Evolutionary conservation across 768 basidiomycete genomes (phyloP), one percentile per base, ranked within the genome.

Genomic region (Lentinula sp.): DNA sequence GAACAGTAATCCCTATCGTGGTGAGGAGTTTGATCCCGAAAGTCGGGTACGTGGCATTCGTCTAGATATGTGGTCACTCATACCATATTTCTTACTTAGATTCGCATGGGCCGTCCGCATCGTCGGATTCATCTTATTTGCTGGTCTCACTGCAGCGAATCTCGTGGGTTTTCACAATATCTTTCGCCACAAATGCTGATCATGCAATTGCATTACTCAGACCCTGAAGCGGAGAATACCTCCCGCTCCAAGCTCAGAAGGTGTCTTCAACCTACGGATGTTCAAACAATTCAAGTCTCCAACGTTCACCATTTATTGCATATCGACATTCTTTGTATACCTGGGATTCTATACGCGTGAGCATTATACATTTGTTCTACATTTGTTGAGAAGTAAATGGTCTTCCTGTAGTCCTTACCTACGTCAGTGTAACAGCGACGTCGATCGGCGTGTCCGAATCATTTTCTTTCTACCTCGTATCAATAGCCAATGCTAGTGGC

Each of bases 61-160:
- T 33, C 28, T 15, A 35, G 45, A 32, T 32, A 28, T 9, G 18
- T 16, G 33, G 16, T 37, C 9, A 32, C 49, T 18, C 18, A 10
- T 20, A 16, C 45, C 15, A 23, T 39, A 18, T 13, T 39, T 50
- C 32, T 43, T 20, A 36, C 45, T 8, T 39, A 91, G 89, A n/a
- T 92, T 91, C 70, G 75, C 76, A 63, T 92, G 90, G 90, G 88
- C 90, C 0, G 83, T 88, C 79, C 79, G 90, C 12, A 81, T 86
- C 36, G 71, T 90, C 46, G 89, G 83, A 2, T 84, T 90, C 63
- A 81, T 90, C 8, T 69, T 90, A 0, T 62, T 87, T 0, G 63
- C 77, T 13, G 68, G 79, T 1, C 75, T 90, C 3, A 79, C 79
- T 1, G 67, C 81, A 12, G 78, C 82, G 13, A 89, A 87, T 69